Evolutionary conservation across 306 rosid species (phyloP).

Genomic region (Medicago truncatula): DNA sequence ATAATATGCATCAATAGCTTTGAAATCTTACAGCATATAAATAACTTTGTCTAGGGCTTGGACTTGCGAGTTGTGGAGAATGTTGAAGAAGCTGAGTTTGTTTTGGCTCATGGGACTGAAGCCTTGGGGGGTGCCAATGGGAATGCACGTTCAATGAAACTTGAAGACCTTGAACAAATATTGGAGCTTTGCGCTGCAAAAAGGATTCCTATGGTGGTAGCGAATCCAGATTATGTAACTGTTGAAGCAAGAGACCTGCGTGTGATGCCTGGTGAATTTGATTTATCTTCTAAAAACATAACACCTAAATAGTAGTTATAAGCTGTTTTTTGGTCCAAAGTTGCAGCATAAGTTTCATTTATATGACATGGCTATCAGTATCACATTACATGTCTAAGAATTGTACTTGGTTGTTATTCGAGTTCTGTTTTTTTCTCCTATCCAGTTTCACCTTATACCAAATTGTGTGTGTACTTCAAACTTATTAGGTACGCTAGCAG

Average conservation of each 20-base stretch:
- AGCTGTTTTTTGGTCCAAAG: neutral
- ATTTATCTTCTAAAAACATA: constrained; percentile 18
- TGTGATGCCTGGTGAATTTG: constrained; percentile 88
- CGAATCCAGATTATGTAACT: constrained; percentile 96
- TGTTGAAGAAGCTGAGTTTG: constrained; percentile 83
- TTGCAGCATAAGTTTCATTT: constrained; percentile 5
- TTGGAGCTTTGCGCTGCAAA: constrained; percentile 83
- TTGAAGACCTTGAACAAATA: constrained; percentile 76
- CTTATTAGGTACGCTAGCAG: constrained; percentile 77
- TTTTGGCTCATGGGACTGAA: constrained; percentile 96
- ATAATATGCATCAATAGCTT: constrained; percentile 21
- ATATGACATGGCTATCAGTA: neutral
- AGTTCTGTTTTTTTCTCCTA: constrained; percentile 1
- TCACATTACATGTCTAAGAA: constrained; percentile 9
- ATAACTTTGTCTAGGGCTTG: constrained; percentile 66
- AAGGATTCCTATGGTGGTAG: constrained; percentile 95
- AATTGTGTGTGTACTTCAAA: constrained; percentile 33
- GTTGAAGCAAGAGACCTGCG: constrained; percentile 88
- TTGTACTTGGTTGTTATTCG: constrained; percentile 13
- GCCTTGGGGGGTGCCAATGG: constrained; percentile 85
- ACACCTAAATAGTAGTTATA: constrained; percentile 1
- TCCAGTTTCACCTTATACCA: constrained; percentile 33
- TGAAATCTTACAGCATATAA: constrained; percentile 22
- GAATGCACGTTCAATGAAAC: constrained; percentile 61
- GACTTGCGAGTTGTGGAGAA: constrained; percentile 78